Percentiles rank a stretch among this genome's conserved stretches.
phyloP scores from a whole-genome alignment of 768 basidiomycete species.

The Mrakia hoshinonis region DNA sequence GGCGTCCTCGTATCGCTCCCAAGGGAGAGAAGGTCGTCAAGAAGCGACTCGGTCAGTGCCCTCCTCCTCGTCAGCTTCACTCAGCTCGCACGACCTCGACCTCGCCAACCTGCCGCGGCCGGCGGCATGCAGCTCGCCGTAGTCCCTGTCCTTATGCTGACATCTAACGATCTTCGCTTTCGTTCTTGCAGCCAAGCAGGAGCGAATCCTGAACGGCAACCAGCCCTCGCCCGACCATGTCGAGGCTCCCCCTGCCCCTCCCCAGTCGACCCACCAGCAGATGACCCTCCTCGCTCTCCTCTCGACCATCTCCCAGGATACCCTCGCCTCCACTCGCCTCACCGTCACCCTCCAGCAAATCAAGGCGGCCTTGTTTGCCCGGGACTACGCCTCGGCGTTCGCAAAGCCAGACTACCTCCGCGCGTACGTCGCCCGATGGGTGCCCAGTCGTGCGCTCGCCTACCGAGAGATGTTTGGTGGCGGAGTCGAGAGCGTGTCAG shows the following conservation, averaged over 20 bases:
- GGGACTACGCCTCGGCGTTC: slow-evolving; percentile 28
- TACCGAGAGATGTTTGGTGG: slow-evolving; percentile 28
- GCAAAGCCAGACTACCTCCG: slow-evolving; percentile 22
- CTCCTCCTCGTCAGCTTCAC: not conserved
- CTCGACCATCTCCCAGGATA: slow-evolving; percentile 6
- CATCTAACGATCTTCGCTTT: not conserved
- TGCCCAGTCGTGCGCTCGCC: slow-evolving; percentile 21
- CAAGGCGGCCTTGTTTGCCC: slow-evolving; percentile 27
- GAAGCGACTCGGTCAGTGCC: slow-evolving; percentile 21
- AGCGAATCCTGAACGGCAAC: slow-evolving; percentile 18
- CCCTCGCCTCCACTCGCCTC: slow-evolving; percentile 14
- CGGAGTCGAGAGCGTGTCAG: slow-evolving; percentile 7
- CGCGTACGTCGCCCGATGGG: slow-evolving; percentile 29
- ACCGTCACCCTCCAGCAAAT: slow-evolving; percentile 25
- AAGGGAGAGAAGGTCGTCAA: slow-evolving; percentile 10
- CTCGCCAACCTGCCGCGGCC: too few species aligned
- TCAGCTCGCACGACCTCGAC: not conserved
- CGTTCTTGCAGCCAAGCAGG: slow-evolving; percentile 22
- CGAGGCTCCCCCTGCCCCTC: slow-evolving; percentile 3
- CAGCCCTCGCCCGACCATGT: not conserved
- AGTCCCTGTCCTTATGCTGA: too few species aligned
- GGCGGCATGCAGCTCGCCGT: too few species aligned
- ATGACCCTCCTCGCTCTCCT: slow-evolving; percentile 24
- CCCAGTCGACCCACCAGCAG: slow-evolving; percentile 17
- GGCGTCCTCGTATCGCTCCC: not conserved